Base-by-base conservation (phyloP, 2,329 filamentous ascomycete species). In the Mariannaea elegans region DNA sequence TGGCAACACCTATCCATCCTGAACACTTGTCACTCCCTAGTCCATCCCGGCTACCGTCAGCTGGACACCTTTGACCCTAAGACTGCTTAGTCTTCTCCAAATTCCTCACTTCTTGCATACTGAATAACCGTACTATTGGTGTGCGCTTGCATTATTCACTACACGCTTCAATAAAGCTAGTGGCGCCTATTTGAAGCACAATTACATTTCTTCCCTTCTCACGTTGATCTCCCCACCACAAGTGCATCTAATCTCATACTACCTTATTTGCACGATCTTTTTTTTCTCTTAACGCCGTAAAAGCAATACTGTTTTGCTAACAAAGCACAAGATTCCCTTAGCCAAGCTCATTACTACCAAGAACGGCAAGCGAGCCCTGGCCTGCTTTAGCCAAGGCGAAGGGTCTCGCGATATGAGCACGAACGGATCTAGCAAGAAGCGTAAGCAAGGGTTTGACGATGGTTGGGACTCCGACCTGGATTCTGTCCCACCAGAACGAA, bases 321-420 rank as follows among this genome's bases (percentile, higher is more conserved):
- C 68, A 19, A 7, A 32, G 27, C 18, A 27, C 19, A 65, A 79
- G 77, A 61, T 78, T 45, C 56, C 70, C 16, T 64, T 72, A 19
- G 58, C 69, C 18, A 59, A 76, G 9, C 69, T 79, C 1, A 48
- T 73, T 50, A 56, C 63, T 4, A 61, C 75, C 10, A 64, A 74
- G 31, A 76, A 76, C 69, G 77, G 76, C 34, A 65, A 63, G 54
- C 54, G 52, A 27, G 72, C 75, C 4, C 61, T 80, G 9, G 50
- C 62, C 44, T 59, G 44, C 5, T 72, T 70, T 42, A 60, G 55
- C 29, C 66, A 68, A 31, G 61, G 60, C 16, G 19, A 39, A 10
- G 51, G 21, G 7, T 38, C 46, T 7, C 49, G 62, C 10, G 59
- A 62, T 9, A 69, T 55, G 42, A 48, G 65, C 31, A 69, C 69